phyloP scores from a whole-genome alignment of 805 yeast genomes.

The Kodamaea neixiangensis region DNA sequence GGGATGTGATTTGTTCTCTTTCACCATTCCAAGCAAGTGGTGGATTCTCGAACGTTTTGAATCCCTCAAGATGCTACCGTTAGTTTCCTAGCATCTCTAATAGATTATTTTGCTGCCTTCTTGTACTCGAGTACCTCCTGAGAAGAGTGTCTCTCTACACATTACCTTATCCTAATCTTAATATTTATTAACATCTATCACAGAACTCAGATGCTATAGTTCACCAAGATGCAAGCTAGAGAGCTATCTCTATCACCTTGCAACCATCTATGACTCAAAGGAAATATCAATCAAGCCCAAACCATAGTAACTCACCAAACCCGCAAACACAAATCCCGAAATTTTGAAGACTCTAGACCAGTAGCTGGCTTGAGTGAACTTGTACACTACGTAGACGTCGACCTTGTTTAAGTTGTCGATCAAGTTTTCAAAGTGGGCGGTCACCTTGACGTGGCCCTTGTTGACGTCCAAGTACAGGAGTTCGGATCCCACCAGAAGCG shows the following conservation, averaged over 20 bases:
- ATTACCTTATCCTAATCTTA: neutral
- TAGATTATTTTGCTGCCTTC: too few species aligned
- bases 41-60: too few species aligned
- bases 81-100: too few species aligned
- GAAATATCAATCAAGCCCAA: slow-evolving; percentile 39
- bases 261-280: slow-evolving; percentile 5
- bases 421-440: slow-evolving; percentile 58
- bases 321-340: slow-evolving; percentile 61
- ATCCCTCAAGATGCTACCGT: too few species aligned
- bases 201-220: neutral
- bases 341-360: slow-evolving; percentile 67
- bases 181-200: neutral
- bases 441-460: slow-evolving; percentile 75
- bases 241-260: neutral
- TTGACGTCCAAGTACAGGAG: slow-evolving; percentile 71
- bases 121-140: too few species aligned
- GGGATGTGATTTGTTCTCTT: too few species aligned
- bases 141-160: too few species aligned
- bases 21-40: too few species aligned
- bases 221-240: neutral
- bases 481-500: slow-evolving; percentile 34
- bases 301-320: slow-evolving; percentile 55
- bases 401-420: slow-evolving; percentile 65
- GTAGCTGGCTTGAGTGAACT: slow-evolving; percentile 53
- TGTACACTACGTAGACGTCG: slow-evolving; percentile 62